Evolutionary conservation across 2,329 filamentous ascomycete genomes (phyloP), one percentile per base, ranked within the genome.

Genomic region (Verticillium tricorpus): DNA sequence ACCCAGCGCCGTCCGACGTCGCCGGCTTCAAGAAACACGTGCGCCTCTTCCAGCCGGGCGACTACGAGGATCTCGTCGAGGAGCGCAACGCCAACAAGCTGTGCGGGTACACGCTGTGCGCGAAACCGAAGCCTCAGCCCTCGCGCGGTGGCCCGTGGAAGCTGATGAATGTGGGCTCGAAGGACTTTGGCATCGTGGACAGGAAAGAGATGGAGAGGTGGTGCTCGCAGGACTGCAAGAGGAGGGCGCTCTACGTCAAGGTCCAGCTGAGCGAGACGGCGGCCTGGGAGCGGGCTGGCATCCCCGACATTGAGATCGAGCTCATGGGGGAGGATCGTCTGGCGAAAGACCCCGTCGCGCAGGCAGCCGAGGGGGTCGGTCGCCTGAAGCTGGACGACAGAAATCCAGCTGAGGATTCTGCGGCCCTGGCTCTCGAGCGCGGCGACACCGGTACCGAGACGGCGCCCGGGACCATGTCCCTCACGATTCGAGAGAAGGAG

Each of bases 241-340:
- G 86, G 66, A 84, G 91, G 57, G 93, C 91, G 2, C 80, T 96
- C 67, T 97, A 93, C 74, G 82, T 98, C 68, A 91, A 93, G 70
- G 90, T 96, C 28, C 95, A 99, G 80, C 84, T 98, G 45, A 89
- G 85, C 66, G 90, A 95, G 71, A 89, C 90, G 65, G 92, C 93
- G 0, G 91, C 91, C 0, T 97, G 93, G 92, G 87, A 95, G 74
- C 83, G 93, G 59, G 84, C 84, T 5, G 86, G 84, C 3, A 82
- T 82, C 34, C 77, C 78, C 1, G 80, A 82, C 22, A 81, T 84
- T 50, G 72, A 80, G 54, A 85, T 92, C 64, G 82, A 89, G 39
- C 70, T 92, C 39, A 74, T 89, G 1, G 87, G 92, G 60, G 92
- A 96, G 73, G 84, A 85, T 57, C n/a, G 19, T n/a, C 82, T 80